A percentile compares a stretch with the other conserved stretches of the same genome.
Evolutionary conservation across 1,139 yeast genomes (phyloP).

Genomic region (Yamadazyma diospyri): DNA sequence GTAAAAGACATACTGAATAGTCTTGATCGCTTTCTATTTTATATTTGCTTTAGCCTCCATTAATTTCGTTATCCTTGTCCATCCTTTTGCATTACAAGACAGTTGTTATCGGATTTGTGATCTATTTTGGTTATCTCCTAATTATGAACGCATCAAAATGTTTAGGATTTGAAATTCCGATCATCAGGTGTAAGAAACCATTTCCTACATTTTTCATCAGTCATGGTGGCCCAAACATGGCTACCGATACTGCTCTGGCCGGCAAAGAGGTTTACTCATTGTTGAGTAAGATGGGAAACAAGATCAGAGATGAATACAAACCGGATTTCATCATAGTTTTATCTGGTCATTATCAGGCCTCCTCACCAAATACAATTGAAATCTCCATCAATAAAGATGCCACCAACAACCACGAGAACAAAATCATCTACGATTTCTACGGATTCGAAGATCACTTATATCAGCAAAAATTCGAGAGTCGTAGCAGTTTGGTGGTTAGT

Average conservation of each 20-base stretch:
- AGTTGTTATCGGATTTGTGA: too few relatives aligned
- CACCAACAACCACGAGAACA: slow-evolving; percentile 15
- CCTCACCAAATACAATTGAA: slow-evolving; percentile 39
- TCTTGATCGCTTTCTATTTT: too few relatives aligned
- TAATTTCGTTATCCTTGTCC: too few relatives aligned
- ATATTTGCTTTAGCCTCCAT: too few relatives aligned
- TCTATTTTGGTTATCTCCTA: too few relatives aligned
- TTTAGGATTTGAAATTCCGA: slow-evolving; percentile 7
- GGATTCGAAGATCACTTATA: slow-evolving; percentile 69
- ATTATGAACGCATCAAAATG: neutral
- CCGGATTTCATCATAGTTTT: slow-evolving; percentile 66
- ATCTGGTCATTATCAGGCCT: slow-evolving; percentile 77
- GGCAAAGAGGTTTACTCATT: slow-evolving; percentile 59
- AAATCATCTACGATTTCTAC: slow-evolving; percentile 66
- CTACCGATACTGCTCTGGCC: slow-evolving; percentile 40
- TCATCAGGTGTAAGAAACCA: slow-evolving; percentile 13
- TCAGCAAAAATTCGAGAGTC: slow-evolving; percentile 54
- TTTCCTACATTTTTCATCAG: slow-evolving; percentile 63
- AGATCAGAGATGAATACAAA: slow-evolving; percentile 39
- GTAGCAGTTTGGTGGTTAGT: slow-evolving; percentile 41
- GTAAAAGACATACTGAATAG: too few relatives aligned
- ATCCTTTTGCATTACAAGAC: too few relatives aligned
- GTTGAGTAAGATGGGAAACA: slow-evolving; percentile 46
- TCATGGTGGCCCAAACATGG: slow-evolving; percentile 79
- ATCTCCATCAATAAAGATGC: slow-evolving; percentile 31